Evolutionary conservation across 2,329 filamentous ascomycete genomes (phyloP), one percentile per base, ranked within the genome.

Genomic region (Pseudogymnoascus sp.): DNA sequence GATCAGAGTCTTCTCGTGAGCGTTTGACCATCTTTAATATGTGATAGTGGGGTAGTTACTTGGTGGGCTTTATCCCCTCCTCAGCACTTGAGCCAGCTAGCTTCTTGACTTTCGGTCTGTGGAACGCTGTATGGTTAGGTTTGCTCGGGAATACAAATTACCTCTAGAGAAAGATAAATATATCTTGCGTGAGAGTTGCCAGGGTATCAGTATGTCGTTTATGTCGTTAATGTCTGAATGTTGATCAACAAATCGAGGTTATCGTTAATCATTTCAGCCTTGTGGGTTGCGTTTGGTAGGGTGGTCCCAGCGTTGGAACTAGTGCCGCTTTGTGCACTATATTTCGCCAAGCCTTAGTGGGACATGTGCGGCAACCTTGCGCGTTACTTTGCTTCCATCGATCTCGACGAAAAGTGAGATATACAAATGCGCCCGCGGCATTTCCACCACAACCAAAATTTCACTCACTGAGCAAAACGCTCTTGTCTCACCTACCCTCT

Each of bases 11-110:
- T 74, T 78, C 76, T 73, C 82, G 78, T 74, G 80, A 79, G 73
- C 85, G 85, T 75, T 88, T 88, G 69, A 78, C 78, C 85, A 87
- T 88, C 62, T 68, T 71, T 40, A 64, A 67, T 60, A 55, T 66
- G 62, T 69, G 65, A 67, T 69, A 65, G 68, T 69, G 72, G 75
- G 74, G 73, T 64, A 71, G 71, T 73, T 76, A 76, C 71, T 62
- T 62, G 58, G 35, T 38, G 38, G 35, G 38, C 38, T 60, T 38
- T 43, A 43, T 60, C 58, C 38, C 49, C n/a, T 33, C 49, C 49
- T 55, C 49, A 55, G 49, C 49, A 62, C 60, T 52, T 59, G 18
- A 28, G 35, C 35, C 40, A 61, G 31, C n/a, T n/a, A 60, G 21
- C 58, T 62, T 45, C 31, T 59, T 25, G 31, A 62, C 14, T 62